A percentile compares a stretch with the other conserved stretches of the same genome.
These are phyloP conservation scores for Moniliophthora roreri DNA, from an alignment of 1,284 basidiomycete genomes.

Conservation along the genomic window DNA sequence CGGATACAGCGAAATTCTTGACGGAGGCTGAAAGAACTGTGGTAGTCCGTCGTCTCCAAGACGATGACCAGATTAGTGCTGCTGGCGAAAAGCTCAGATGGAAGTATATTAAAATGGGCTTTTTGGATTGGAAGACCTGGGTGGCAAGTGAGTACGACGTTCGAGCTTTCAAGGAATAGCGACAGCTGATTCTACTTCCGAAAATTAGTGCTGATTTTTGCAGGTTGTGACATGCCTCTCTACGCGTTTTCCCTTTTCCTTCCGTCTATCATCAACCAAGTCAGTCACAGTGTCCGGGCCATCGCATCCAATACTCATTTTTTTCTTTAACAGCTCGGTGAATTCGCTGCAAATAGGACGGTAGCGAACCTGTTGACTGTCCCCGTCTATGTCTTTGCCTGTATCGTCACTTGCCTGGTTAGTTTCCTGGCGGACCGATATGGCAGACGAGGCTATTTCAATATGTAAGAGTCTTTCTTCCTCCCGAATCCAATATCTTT, in stretches of 20 bases:
- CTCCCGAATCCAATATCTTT: neutral
- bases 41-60: conserved; percentile 64
- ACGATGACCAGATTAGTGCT: conserved; percentile 71
- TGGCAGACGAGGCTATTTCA: conserved; percentile 60
- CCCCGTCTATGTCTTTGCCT: conserved; percentile 69
- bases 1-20: conserved; percentile 77
- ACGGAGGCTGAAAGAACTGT: conserved; percentile 67
- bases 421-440: conserved; percentile 63
- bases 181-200: too few species aligned
- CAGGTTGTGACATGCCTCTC: conserved; percentile 59
- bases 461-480: conserved; percentile 47
- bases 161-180: too few species aligned
- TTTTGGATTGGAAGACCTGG: conserved; percentile 77
- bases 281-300: conserved; percentile 27
- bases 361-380: conserved; percentile 72
- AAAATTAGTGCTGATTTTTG: conserved; percentile 52
- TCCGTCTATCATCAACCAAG: conserved; percentile 69
- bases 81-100: conserved; percentile 63
- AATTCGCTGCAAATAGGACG: conserved; percentile 29
- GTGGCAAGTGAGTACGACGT: conserved; percentile 58
- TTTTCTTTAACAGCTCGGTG: conserved; percentile 41
- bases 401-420: conserved; percentile 61
- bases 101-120: conserved; percentile 62
- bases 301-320: conserved; percentile 6
- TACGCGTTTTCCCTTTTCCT: conserved; percentile 76